A percentile compares a stretch with the other conserved stretches of the same genome.
Conservation (phyloP, 139 green algal genomes). For the Bryopsis sp. region DNA sequence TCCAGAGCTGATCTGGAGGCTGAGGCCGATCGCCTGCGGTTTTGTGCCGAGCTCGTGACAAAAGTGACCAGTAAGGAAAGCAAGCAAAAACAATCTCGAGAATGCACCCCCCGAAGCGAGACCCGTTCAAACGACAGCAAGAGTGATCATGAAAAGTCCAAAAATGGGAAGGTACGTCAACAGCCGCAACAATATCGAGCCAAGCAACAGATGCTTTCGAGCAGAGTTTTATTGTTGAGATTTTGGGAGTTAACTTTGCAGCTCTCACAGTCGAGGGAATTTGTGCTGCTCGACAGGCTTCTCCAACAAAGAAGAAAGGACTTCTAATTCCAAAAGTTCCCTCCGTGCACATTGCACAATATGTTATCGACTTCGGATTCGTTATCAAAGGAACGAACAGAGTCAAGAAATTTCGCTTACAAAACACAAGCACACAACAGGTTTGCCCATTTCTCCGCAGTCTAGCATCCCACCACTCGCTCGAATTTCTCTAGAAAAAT, state of each 20-base stretch:
- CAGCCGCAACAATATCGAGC: no score
- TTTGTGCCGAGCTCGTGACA: background rate
- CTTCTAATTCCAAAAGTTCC: conserved; percentile 14
- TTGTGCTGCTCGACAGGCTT: conserved; percentile 1
- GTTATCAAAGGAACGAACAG: conserved; percentile 51
- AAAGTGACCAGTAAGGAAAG: background rate
- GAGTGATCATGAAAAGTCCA: no score
- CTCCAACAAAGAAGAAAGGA: conserved; percentile 12
- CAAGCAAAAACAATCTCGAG: background rate
- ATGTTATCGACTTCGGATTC: conserved; percentile 69
- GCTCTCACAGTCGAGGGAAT: no score
- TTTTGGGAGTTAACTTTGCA: no score
- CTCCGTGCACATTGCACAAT: conserved; percentile 39
- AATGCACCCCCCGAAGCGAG: no score
- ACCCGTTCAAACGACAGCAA: no score
- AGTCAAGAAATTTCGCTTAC: conserved; percentile 46
- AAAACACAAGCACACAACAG: conserved; percentile 46
- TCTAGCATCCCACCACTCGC: no score
- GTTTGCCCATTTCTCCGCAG: no score
- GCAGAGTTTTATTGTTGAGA: no score
- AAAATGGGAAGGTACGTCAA: no score
- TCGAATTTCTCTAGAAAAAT: no score
- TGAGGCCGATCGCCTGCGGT: background rate
- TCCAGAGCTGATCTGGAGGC: background rate
- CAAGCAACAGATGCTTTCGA: no score